phyloP scores from a whole-genome alignment of 1,139 yeast species.

The Taphrina betulina region DNA sequence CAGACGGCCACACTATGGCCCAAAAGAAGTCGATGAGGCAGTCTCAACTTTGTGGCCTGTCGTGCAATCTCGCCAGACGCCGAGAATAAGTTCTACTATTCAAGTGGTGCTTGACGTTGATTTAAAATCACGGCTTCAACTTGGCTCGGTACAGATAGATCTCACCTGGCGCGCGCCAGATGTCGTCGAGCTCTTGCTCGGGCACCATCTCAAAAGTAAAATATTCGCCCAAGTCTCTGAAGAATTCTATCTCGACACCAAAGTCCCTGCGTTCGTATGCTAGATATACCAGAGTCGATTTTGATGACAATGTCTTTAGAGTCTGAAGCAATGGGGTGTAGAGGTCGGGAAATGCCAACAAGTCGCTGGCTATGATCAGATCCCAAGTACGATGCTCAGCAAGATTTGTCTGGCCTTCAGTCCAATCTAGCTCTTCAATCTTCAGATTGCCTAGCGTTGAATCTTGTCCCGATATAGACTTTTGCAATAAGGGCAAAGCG shows the following conservation, averaged over 20 bases:
- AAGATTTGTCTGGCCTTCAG: background rate
- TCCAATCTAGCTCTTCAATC: slow-evolving; percentile 8
- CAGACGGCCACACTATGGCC: no score
- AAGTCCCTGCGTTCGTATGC: slow-evolving; percentile 16
- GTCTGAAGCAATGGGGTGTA: background rate
- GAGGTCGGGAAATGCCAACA: slow-evolving; percentile 5
- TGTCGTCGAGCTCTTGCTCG: slow-evolving; percentile 1
- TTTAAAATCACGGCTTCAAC: no score
- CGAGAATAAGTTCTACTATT: no score
- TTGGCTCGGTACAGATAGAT: slow-evolving; percentile 11
- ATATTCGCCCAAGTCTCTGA: background rate
- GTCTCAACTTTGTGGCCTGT: no score
- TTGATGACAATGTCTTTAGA: background rate
- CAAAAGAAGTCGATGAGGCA: no score
- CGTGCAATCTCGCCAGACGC: no score
- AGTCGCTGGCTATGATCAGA: slow-evolving; percentile 2
- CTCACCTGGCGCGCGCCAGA: slow-evolving; percentile 16
- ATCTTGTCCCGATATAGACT: background rate
- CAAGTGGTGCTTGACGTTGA: no score
- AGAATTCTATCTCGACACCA: slow-evolving; percentile 7
- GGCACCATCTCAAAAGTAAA: slow-evolving; percentile 17
- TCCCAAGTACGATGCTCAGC: background rate
- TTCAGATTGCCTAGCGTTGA: background rate
- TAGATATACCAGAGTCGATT: slow-evolving; percentile 3
- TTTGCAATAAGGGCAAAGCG: background rate